These are phyloP conservation scores for Funneliformis caledonium DNA, from an alignment of 371 early-diverging fungal species.

Conservation along the genomic window DNA sequence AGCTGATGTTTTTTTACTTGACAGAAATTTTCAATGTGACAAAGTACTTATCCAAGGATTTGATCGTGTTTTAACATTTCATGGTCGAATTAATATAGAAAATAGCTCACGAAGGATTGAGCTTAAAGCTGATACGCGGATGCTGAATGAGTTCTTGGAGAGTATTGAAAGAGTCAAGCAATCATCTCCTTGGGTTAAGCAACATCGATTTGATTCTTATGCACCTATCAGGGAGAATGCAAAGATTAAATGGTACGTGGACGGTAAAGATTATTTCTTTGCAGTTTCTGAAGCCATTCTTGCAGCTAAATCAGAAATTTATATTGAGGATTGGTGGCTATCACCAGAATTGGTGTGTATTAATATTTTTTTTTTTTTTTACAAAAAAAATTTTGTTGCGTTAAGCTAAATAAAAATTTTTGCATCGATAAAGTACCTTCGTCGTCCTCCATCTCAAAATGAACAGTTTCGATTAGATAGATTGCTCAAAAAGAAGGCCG, in stretches of 20 bases:
- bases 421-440: constrained; percentile 64
- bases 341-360: constrained; percentile 75
- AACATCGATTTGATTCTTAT: constrained; percentile 79
- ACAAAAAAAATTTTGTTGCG: neutral
- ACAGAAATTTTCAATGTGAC: constrained; percentile 63
- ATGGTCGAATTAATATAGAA: constrained; percentile 54
- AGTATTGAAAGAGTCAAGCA: constrained; percentile 61
- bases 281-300: constrained; percentile 81
- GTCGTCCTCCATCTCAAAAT: constrained; percentile 75
- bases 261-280: constrained; percentile 85
- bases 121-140: constrained; percentile 68
- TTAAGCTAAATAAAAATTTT: constrained; percentile 14
- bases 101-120: constrained; percentile 69
- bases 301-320: constrained; percentile 75
- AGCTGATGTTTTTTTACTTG: constrained; percentile 73
- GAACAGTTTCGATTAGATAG: constrained; percentile 84
- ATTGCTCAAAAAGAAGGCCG: constrained; percentile 81
- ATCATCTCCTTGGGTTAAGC: constrained; percentile 72
- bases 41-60: constrained; percentile 54
- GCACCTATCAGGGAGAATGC: constrained; percentile 76
- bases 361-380: neutral
- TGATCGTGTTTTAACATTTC: constrained; percentile 52
- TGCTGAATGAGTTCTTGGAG: constrained; percentile 69
- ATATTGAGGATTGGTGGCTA: constrained; percentile 94
- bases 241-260: constrained; percentile 76